These are phyloP conservation scores for Deinandra increscens DNA, from an alignment of 129 eudicot species.

Conservation along the genomic window DNA sequence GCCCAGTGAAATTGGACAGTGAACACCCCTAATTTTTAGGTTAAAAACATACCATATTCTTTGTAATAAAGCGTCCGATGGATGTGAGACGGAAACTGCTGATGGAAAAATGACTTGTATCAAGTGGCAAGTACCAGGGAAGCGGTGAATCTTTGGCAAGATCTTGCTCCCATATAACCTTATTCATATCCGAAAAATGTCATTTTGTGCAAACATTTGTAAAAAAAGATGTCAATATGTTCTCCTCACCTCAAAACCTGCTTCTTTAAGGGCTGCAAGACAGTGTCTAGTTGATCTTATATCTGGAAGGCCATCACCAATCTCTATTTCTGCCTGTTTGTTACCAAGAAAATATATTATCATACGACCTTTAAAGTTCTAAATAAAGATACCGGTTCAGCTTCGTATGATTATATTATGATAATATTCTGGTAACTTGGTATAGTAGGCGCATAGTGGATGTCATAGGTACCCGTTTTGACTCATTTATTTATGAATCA, in stretches of 20 bases:
- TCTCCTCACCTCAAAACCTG: constrained; percentile 81
- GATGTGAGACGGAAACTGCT: constrained; percentile 80
- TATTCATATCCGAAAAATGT: constrained; percentile 21
- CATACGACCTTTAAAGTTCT: not conserved
- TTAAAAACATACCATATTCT: constrained; percentile 60
- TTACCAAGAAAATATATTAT: constrained; percentile 9
- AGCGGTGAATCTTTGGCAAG: constrained; percentile 65
- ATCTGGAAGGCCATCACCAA: constrained; percentile 94
- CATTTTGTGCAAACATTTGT: not conserved
- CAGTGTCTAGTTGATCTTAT: constrained; percentile 69
- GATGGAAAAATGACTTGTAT: constrained; percentile 66
- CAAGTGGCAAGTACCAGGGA: constrained; percentile 83
- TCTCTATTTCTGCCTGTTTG: constrained; percentile 90
- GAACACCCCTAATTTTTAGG: not conserved
- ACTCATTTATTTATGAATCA: not conserved
- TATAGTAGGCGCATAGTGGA: not conserved
- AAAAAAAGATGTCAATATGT: not conserved
- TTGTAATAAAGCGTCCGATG: constrained; percentile 78
- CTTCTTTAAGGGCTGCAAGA: constrained; percentile 80
- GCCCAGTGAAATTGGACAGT: too few relatives aligned
- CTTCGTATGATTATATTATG: not conserved
- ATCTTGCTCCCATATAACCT: constrained; percentile 79
- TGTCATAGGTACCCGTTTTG: not conserved
- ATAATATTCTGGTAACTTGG: not conserved
- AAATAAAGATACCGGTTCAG: not conserved